Conservation (phyloP, 352 stramenopile species). For the Phytophthora tentaculata region DNA sequence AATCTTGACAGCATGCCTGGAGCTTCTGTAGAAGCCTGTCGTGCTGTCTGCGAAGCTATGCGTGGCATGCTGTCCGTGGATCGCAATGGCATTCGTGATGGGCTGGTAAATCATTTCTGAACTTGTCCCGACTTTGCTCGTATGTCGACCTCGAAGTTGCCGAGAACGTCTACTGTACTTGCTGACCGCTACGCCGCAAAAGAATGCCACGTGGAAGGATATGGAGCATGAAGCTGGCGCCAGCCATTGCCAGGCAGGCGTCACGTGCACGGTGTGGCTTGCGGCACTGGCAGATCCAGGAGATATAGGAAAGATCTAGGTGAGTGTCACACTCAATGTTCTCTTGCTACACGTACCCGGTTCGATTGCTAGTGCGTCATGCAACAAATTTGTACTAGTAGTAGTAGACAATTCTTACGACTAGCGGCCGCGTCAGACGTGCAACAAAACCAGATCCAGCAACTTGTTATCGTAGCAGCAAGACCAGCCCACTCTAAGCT, state of each 20-base stretch:
- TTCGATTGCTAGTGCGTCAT: neutral
- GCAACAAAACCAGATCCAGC: slow-evolving; percentile 1
- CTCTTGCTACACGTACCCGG: neutral
- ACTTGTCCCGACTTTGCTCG: slow-evolving; percentile 24
- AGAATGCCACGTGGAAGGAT: slow-evolving; percentile 13
- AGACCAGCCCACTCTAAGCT: too few relatives aligned
- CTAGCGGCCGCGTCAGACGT: neutral
- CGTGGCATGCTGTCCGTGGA: too few relatives aligned
- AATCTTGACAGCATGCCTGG: neutral
- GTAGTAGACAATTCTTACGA: too few relatives aligned
- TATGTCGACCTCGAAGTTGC: neutral
- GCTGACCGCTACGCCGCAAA: neutral
- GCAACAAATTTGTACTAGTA: neutral
- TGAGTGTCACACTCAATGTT: too few relatives aligned
- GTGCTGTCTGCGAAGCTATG: slow-evolving; percentile 22
- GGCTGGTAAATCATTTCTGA: slow-evolving; percentile 34
- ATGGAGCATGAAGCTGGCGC: neutral
- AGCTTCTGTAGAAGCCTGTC: slow-evolving; percentile 19
- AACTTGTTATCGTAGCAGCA: neutral
- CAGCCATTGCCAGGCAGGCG: neutral
- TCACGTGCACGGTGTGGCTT: neutral
- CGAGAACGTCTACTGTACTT: too few relatives aligned
- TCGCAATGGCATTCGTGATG: too few relatives aligned
- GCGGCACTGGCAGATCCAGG: neutral
- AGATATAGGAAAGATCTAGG: neutral